Percentiles rank a stretch among this genome's conserved stretches.
These are phyloP conservation scores for Hirschfeldia incana DNA, from an alignment of 345 rosid species.

Conservation along the genomic window DNA sequence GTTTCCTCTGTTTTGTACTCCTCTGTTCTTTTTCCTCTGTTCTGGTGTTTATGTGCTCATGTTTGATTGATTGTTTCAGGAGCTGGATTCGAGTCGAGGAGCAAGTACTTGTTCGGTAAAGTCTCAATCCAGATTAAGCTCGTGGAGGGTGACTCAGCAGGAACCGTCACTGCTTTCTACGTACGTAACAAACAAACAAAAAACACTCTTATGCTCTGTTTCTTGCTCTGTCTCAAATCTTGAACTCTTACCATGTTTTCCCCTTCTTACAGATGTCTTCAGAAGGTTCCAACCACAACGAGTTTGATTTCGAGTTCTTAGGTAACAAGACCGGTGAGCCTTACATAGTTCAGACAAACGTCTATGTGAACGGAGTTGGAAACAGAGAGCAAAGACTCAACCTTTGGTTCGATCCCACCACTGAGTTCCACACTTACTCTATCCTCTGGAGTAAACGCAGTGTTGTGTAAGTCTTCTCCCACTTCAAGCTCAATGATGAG, in stretches of 20 bases:
- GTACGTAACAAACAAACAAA: conserved; percentile 44
- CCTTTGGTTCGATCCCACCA: conserved; percentile 98
- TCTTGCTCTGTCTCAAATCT: conserved; percentile 10
- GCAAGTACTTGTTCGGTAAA: conserved; percentile 90
- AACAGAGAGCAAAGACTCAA: conserved; percentile 89
- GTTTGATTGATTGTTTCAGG: conserved; percentile 47
- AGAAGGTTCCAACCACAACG: conserved; percentile 86
- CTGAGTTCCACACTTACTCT: conserved; percentile 85
- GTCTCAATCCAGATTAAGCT: conserved; percentile 88
- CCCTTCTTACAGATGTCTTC: conserved; percentile 80
- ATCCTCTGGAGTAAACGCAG: conserved; percentile 79
- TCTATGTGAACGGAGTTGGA: conserved; percentile 89
- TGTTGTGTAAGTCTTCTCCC: conserved; percentile 67
- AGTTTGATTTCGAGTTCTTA: conserved; percentile 93
- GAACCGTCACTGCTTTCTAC: conserved; percentile 97
- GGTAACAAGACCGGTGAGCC: conserved; percentile 96
- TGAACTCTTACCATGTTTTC: background rate
- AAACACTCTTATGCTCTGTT: background rate
- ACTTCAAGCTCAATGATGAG: background rate
- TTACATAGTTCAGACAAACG: conserved; percentile 81
- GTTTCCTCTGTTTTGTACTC: conserved; percentile 20
- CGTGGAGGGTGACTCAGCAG: conserved; percentile 98
- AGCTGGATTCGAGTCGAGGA: conserved; percentile 91
- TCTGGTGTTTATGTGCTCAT: background rate
- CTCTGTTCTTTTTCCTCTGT: conserved; percentile 10